Percentiles rank a stretch among this genome's conserved stretches.
These are phyloP conservation scores for Sequoia sempervirens DNA, from an alignment of 75 land plant species.

Conservation along the genomic window DNA sequence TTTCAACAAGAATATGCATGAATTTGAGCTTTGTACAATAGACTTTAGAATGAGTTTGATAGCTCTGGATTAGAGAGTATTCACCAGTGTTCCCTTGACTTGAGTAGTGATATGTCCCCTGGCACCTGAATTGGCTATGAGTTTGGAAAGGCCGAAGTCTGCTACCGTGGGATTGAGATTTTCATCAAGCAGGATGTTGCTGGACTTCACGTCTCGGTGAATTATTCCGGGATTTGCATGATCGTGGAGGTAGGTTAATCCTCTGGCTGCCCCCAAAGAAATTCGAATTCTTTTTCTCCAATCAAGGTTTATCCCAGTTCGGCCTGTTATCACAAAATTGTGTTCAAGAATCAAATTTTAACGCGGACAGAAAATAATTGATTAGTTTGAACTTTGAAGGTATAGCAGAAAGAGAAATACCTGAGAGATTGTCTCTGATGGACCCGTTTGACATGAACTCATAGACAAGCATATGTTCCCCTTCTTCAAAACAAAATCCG, in stretches of 20 bases:
- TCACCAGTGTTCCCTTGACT: constrained; percentile 82
- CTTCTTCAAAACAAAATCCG: constrained; percentile 78
- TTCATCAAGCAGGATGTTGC: constrained; percentile 65
- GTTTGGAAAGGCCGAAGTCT: constrained; percentile 64
- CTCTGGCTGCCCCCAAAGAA: constrained; percentile 40
- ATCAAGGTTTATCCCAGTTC: constrained; percentile 12
- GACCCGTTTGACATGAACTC: constrained; percentile 67
- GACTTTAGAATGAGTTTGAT: background rate
- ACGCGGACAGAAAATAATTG: constrained; percentile 23
- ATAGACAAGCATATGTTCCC: constrained; percentile 42
- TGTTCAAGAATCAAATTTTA: constrained; percentile 20
- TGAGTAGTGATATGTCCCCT: constrained; percentile 53
- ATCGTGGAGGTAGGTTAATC: constrained; percentile 60
- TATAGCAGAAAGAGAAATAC: constrained; percentile 19
- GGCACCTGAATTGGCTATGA: constrained; percentile 23
- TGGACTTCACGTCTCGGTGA: constrained; percentile 66
- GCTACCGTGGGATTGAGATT: constrained; percentile 44
- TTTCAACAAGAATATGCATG: background rate
- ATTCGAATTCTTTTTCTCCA: constrained; percentile 21
- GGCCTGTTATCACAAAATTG: constrained; percentile 8
- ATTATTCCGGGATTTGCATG: constrained; percentile 55
- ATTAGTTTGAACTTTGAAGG: constrained; percentile 10
- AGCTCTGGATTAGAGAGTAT: background rate
- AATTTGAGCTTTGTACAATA: background rate
- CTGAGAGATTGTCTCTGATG: constrained; percentile 48